Conservation (phyloP, 2,329 filamentous ascomycete species). For the Phaeosphaeria sp. region DNA sequence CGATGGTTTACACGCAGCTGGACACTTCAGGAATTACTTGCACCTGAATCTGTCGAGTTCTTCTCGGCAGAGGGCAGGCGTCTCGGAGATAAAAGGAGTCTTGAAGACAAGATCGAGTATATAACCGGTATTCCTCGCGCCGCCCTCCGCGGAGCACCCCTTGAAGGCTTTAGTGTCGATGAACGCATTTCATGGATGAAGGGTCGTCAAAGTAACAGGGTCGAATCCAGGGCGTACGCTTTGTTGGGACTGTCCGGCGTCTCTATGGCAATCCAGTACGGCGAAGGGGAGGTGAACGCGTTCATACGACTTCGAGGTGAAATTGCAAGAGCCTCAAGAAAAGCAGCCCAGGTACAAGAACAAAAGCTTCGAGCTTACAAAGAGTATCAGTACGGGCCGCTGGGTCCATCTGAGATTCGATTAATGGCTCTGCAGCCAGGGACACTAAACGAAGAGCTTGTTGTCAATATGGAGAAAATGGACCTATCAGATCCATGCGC, state of each 20-base stretch:
- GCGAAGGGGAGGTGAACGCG: conserved; percentile 27
- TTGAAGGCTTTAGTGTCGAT: conserved; percentile 26
- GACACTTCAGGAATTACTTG: conserved; percentile 19
- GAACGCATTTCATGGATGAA: conserved; percentile 25
- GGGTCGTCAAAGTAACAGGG: conserved; percentile 14
- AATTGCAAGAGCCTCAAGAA: not conserved
- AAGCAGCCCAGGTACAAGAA: not conserved
- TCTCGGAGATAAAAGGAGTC: conserved; percentile 17
- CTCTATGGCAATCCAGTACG: conserved; percentile 21
- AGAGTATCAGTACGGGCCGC: not conserved
- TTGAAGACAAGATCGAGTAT: conserved; percentile 16
- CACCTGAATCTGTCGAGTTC: conserved; percentile 20
- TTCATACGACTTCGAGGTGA: conserved; percentile 9
- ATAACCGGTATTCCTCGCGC: conserved; percentile 21
- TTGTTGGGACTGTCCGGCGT: conserved; percentile 29
- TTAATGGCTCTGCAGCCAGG: not conserved
- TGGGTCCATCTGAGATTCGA: not conserved
- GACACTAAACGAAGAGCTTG: not conserved
- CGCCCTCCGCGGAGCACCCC: conserved; percentile 16
- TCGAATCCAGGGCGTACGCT: conserved; percentile 26
- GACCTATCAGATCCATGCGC: not conserved
- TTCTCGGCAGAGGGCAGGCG: conserved; percentile 15
- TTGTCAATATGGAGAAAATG: not conserved
- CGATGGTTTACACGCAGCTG: conserved; percentile 20
- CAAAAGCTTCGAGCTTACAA: not conserved